phyloP scores from a whole-genome alignment of 192 early-diverging fungal species.

The Coemansia sp. region DNA sequence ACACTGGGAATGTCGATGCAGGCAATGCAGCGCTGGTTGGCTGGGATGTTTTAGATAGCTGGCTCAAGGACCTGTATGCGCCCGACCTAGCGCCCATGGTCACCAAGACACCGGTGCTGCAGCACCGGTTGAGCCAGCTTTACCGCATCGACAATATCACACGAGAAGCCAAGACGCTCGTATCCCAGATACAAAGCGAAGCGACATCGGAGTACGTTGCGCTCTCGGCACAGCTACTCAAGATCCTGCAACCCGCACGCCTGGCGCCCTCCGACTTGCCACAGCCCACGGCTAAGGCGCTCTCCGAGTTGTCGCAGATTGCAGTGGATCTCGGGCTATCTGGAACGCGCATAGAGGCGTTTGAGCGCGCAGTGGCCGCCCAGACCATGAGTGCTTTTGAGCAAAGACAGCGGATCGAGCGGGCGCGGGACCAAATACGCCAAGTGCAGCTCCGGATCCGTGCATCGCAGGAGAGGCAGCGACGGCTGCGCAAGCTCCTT shows the following conservation, averaged over 20 bases:
- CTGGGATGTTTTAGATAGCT: constrained; percentile 25
- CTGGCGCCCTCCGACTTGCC: constrained; percentile 13
- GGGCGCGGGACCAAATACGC: background rate
- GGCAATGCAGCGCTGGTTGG: background rate
- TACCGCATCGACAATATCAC: constrained; percentile 5
- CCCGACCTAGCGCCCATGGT: constrained; percentile 27
- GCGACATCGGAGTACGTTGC: constrained; percentile 31
- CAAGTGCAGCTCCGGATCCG: background rate
- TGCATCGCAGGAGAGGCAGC: constrained; percentile 26
- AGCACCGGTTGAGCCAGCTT: constrained; percentile 18
- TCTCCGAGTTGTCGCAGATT: constrained; percentile 20
- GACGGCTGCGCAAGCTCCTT: constrained; percentile 18
- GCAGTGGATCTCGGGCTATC: constrained; percentile 19
- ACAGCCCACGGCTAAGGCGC: constrained; percentile 15
- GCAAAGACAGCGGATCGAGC: constrained; percentile 7
- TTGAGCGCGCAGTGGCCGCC: constrained; percentile 31
- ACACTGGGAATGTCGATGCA: no score
- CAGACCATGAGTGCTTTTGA: constrained; percentile 21
- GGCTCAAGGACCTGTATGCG: constrained; percentile 37
- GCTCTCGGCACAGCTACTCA: constrained; percentile 8
- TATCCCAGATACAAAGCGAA: constrained; percentile 21
- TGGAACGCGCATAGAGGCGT: constrained; percentile 27
- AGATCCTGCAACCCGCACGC: constrained; percentile 21
- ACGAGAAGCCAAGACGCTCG: constrained; percentile 5
- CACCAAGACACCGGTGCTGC: constrained; percentile 10